These are phyloP conservation scores for Acacia concinna DNA, from an alignment of 331 rosid species.

Conservation along the genomic window DNA sequence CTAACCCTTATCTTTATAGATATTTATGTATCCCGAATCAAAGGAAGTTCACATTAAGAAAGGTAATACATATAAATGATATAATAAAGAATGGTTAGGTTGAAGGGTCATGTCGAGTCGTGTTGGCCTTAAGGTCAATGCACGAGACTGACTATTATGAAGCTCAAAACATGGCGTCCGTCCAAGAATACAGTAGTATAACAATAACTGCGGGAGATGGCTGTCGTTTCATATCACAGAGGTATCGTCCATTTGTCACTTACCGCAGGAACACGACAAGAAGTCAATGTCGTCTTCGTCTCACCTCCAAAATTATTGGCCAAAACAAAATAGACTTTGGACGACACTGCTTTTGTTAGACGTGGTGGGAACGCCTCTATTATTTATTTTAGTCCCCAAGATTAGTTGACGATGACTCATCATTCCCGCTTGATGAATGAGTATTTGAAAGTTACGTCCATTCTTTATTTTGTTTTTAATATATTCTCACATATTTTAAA, in stretches of 20 bases:
- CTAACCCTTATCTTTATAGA: too few relatives aligned
- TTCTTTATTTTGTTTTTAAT: too few relatives aligned
- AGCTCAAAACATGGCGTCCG: not conserved
- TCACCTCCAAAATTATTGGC: not conserved
- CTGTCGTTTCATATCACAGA: not conserved
- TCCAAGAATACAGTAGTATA: not conserved
- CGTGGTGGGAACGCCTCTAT: not conserved
- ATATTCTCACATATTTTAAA: too few relatives aligned
- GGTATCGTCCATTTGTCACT: not conserved
- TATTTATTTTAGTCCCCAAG: not conserved
- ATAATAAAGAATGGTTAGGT: not conserved
- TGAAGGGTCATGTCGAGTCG: not conserved
- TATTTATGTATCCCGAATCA: too few relatives aligned
- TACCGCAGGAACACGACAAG: not conserved
- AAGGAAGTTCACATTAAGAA: too few relatives aligned
- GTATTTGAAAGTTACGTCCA: too few relatives aligned
- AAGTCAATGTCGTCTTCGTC: not conserved
- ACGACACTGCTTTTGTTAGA: not conserved
- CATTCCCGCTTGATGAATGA: not conserved
- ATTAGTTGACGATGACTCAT: not conserved
- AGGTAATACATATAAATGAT: too few relatives aligned
- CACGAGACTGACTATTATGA: not conserved
- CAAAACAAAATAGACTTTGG: not conserved
- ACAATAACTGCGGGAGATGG: not conserved
- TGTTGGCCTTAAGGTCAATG: not conserved